Evolutionary conservation across 768 basidiomycete species (phyloP), one percentile per base, ranked within the genome.

Genomic region (Aureoboletus auriporus): DNA sequence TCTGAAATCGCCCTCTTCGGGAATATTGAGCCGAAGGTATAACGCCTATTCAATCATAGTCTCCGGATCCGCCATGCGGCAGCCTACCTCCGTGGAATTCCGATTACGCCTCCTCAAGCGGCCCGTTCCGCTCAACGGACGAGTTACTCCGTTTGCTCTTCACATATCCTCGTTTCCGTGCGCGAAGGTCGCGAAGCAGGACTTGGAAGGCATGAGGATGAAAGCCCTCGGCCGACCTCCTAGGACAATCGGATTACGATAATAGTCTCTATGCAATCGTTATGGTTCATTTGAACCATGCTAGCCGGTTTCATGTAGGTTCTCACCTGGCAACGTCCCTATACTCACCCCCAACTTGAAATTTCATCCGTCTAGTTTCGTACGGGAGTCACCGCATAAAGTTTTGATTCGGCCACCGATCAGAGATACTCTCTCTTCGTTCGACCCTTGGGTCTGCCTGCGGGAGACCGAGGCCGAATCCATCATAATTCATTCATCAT

Each of bases 31-130:
- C 38, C 34, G 33, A 34, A 17, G 30, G 33, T 30, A 42, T 14
- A 23, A 26, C 23, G 33, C 31, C 29, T 46, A 17, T 29, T 20
- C 37, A 26, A 12, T 39, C 46, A 13, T 43, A 16, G 42, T 44
- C 44, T 45, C 45, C 20, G 20, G 20, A 23, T 23, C 20, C 41
- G 30, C 39, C 41, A 44, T 35, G 28, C 34, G 20, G 39, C 49
- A 44, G 39, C 31, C 17, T 17, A 8, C 41, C 34, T 47, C 51
- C 64, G 56, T 64, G 64, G 62, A 62, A 38, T 53, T 55, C 55
- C 61, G 55, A 44, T 41, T 6, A 42, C 27, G 27, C 55, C 54
- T 45, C 51, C 51, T 50, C 46, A 46, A 42, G 36, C 11, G 44
- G 37, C 17, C 35, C n/a, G 35, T 29, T 31, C 46, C 41, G 27